These are phyloP conservation scores for Protomyces arabidopsidicola DNA, from an alignment of 1,139 yeast genomes.

Conservation along the genomic window DNA sequence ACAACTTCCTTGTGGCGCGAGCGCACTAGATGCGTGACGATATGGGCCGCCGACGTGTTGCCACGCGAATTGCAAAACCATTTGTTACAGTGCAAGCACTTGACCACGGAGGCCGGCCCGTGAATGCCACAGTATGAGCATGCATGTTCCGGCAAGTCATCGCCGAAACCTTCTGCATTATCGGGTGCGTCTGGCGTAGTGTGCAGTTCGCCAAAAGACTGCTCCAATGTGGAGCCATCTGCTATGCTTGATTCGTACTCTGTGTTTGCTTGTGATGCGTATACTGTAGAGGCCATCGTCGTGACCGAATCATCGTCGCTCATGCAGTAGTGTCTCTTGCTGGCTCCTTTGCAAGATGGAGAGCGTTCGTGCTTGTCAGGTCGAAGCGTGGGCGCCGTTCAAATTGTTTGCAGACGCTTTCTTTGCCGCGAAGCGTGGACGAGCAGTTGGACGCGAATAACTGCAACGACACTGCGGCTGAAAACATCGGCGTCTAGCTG, in stretches of 20 bases:
- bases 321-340: background rate
- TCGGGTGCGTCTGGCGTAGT: background rate
- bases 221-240: background rate
- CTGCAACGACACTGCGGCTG: no score
- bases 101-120: constrained; percentile 60
- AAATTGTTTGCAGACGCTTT: no score
- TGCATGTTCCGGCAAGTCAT: constrained; percentile 39
- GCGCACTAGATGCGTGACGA: constrained; percentile 76
- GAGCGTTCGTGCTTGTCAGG: background rate
- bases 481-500: no score
- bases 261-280: constrained; percentile 6
- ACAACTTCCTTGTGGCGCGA: constrained; percentile 71
- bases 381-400: no score
- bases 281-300: constrained; percentile 10
- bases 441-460: no score
- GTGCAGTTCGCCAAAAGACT: background rate
- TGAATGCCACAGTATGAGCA: constrained; percentile 68
- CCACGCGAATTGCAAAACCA: constrained; percentile 90
- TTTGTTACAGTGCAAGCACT: constrained; percentile 70
- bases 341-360: background rate
- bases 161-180: background rate
- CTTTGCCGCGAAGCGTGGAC: no score
- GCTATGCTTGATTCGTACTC: background rate
- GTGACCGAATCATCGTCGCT: constrained; percentile 25
- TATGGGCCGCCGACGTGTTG: constrained; percentile 66